These are phyloP conservation scores for Bjerkandera adusta DNA, from an alignment of 1,284 basidiomycete genomes.

Conservation along the genomic window DNA sequence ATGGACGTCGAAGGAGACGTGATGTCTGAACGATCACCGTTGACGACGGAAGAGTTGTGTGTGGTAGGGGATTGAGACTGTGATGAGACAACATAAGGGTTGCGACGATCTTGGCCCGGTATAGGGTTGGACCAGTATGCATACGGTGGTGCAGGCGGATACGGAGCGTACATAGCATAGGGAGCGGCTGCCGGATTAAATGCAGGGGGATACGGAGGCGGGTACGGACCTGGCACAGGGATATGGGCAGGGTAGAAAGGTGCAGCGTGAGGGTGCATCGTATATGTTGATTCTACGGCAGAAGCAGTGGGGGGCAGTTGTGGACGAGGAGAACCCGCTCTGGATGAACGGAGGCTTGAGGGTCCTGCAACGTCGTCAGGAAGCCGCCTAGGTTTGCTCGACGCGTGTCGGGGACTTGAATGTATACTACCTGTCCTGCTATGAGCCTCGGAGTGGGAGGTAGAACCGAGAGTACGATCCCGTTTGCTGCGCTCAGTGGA, in stretches of 20 bases:
- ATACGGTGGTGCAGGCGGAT: slow-evolving; percentile 26
- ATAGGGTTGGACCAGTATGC: slow-evolving; percentile 10
- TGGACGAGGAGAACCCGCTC: slow-evolving; percentile 24
- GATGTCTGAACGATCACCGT: neutral
- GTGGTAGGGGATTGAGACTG: slow-evolving; percentile 10
- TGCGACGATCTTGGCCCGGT: slow-evolving; percentile 1
- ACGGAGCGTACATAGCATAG: slow-evolving; percentile 28
- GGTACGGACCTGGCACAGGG: slow-evolving; percentile 17
- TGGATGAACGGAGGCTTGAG: slow-evolving; percentile 25
- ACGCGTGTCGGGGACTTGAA: slow-evolving; percentile 38
- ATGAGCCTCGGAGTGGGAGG: slow-evolving; percentile 38
- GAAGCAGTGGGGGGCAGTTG: slow-evolving; percentile 8
- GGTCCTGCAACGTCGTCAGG: slow-evolving; percentile 23
- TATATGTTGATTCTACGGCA: neutral
- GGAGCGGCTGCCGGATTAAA: neutral
- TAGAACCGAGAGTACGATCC: slow-evolving; percentile 28
- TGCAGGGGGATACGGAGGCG: slow-evolving; percentile 28
- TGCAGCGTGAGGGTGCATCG: neutral
- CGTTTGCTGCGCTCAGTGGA: slow-evolving; percentile 34
- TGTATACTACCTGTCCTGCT: slow-evolving; percentile 42
- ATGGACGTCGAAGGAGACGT: slow-evolving; percentile 2
- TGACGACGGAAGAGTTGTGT: slow-evolving; percentile 1
- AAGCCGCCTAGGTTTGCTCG: slow-evolving; percentile 27
- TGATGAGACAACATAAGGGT: slow-evolving; percentile 4
- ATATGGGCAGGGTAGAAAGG: slow-evolving; percentile 8